Conservation (phyloP, 2,329 filamentous ascomycete genomes). For the Hypoxylon sp. region DNA sequence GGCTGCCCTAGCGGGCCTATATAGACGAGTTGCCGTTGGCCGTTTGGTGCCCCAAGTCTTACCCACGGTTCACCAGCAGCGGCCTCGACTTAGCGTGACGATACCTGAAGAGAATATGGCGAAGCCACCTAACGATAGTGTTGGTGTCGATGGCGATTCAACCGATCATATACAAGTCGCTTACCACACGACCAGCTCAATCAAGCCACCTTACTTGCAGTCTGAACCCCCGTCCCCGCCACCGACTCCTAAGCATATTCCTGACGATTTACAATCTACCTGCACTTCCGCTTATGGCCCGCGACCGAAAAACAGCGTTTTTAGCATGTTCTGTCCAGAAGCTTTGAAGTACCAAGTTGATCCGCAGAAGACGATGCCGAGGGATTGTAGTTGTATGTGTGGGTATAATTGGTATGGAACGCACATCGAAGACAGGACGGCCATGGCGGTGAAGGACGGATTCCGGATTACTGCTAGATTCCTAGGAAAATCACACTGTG, state of each 20-base stretch:
- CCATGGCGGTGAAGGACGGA: slow-evolving; percentile 56
- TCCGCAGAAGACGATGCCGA: slow-evolving; percentile 51
- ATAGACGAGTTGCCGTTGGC: slow-evolving; percentile 54
- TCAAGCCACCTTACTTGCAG: slow-evolving; percentile 46
- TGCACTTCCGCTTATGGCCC: slow-evolving; percentile 31
- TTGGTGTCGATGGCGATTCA: slow-evolving; percentile 29
- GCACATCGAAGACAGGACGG: slow-evolving; percentile 37
- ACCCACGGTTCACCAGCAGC: slow-evolving; percentile 32
- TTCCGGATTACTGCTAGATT: slow-evolving; percentile 59
- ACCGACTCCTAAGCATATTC: slow-evolving; percentile 49
- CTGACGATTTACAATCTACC: slow-evolving; percentile 48
- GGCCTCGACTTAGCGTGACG: slow-evolving; percentile 33
- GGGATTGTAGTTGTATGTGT: slow-evolving; percentile 52
- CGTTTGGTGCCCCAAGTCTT: slow-evolving; percentile 52
- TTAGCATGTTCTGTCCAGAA: slow-evolving; percentile 59
- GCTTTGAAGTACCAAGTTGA: slow-evolving; percentile 60
- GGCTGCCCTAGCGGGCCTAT: slow-evolving; percentile 56
- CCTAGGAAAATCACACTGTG: slow-evolving; percentile 60
- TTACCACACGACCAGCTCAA: slow-evolving; percentile 47
- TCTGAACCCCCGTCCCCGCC: slow-evolving; percentile 55
- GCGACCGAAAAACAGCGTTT: slow-evolving; percentile 57
- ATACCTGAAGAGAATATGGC: slow-evolving; percentile 39
- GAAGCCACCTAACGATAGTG: slow-evolving; percentile 45
- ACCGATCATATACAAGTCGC: slow-evolving; percentile 50
- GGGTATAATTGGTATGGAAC: slow-evolving; percentile 56